Evolutionary conservation across 2,329 filamentous ascomycete species (phyloP), one percentile per base, ranked within the genome.

Genomic region (Aspergillus puulaauensis): DNA sequence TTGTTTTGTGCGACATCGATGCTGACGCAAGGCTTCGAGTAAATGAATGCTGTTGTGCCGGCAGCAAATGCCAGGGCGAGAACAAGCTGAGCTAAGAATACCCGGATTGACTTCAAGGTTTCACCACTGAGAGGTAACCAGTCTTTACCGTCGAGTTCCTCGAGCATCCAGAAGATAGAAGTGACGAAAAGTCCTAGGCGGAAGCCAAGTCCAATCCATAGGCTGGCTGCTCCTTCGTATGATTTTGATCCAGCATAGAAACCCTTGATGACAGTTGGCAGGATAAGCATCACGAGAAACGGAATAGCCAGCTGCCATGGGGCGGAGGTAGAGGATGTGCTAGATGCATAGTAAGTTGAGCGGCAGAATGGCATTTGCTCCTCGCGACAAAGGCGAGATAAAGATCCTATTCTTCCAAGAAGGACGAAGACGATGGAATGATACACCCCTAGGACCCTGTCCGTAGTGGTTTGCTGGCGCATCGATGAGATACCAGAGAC

Each of bases 341-440:
- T 85, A 0, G 93, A 97, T 4, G 92, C 89, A 71, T 99, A 99
- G 78, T 97, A 99, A 0, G 95, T 97, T 2, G 93, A 96, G 54
- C 85, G 86, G 79, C 95, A 99, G 77, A 89, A 96, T 0, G 95
- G 95, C 91, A 98, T 97, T 77, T 99, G 95, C 77, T 99, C 95
- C 74, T 99, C 95, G 57, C 95, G 89, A 72, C 95, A 99, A 19
- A 99, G 86, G 64, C 92, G 90, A 9, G 95, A 97, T 64, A 93
- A 87, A 1, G 93, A 96, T 0, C 92, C 89, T 3, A 93, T 54
- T 54, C 93, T 87, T 14, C 88, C 89, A 12, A 98, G 82, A 5
- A 91, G 71, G 56, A 95, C 81, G 69, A 99, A 98, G 1, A 91
- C 79, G 19, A 93, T 73, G 0, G 95, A 95, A 71, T 99, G 93